phyloP scores from a whole-genome alignment of 2,329 filamentous ascomycete genomes.

The Hirsutella thompsonii region DNA sequence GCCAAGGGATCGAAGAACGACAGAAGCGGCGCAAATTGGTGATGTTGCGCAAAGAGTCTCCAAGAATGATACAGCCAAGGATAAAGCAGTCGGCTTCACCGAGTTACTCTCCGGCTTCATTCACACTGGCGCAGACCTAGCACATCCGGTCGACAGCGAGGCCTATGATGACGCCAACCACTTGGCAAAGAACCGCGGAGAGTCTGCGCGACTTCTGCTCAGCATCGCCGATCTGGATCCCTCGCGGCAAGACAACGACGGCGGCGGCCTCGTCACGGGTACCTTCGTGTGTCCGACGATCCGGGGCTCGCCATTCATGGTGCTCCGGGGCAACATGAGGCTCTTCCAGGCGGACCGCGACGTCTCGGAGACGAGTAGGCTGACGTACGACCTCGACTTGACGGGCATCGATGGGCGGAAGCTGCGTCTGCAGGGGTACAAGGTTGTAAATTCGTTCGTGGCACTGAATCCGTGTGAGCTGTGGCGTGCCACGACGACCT shows the following conservation, averaged over 20 bases:
- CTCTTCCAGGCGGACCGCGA: conserved; percentile 40
- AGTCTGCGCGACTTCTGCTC: conserved; percentile 45
- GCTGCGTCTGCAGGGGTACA: conserved; percentile 49
- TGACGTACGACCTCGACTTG: conserved; percentile 52
- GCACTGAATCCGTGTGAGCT: conserved; percentile 42
- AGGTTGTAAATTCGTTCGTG: conserved; percentile 46
- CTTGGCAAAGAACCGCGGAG: conserved; percentile 37
- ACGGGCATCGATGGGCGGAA: conserved; percentile 35
- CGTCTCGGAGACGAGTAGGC: conserved; percentile 42
- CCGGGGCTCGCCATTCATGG: conserved; percentile 44
- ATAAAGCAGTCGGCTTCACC: conserved; percentile 39
- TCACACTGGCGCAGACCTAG: conserved; percentile 23
- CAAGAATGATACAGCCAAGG: background rate
- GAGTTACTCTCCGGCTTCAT: conserved; percentile 54
- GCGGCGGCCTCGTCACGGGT: conserved; percentile 34
- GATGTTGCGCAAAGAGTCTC: too few species aligned
- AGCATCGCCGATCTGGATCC: conserved; percentile 40
- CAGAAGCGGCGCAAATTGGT: background rate
- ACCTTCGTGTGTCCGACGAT: conserved; percentile 30
- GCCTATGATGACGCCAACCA: conserved; percentile 40
- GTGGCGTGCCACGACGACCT: conserved; percentile 48
- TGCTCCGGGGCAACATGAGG: conserved; percentile 42
- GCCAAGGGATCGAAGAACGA: conserved; percentile 2
- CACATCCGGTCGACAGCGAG: conserved; percentile 29
- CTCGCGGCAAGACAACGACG: background rate